Base-by-base conservation (phyloP, 2,329 filamentous ascomycete genomes). In the Leptographium flavum region DNA sequence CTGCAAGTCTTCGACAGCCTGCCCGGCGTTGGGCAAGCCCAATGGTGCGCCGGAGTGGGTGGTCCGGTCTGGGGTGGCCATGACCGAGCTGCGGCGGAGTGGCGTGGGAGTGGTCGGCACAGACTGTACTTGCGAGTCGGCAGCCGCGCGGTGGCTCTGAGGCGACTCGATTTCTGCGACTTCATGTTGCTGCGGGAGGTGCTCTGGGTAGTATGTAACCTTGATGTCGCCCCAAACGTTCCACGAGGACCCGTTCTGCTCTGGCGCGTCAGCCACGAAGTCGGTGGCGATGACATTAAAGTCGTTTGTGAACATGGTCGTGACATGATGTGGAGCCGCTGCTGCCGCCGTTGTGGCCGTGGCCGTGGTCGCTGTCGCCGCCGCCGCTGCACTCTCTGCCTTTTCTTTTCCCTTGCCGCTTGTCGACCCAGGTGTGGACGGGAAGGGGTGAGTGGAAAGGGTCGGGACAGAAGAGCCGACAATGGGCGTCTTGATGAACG, bases 151-250 rank as follows among this genome's bases (percentile, higher is more conserved):
- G 4, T 42, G 39, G 11, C 23, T 15, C 10, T 30, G 28, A 4
- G 44, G 39, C 23, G 44, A 30, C 3, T 41, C 45, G 9, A 50
- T 47, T 17, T 56, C 49, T 21, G 49, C 30, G 13, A 47, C 33
- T 15, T 53, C 49, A 8, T 47, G 43, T n/a, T 63, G 47, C 5
- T 49, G 41, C 42, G 60, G 32, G 46, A 60, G 57, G 41, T 60
- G 57, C 33, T 40, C 43, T 3, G 74, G 72, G 55, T 94, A 94
- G 62, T 94, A 96, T 19, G 79, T 75, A 43, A 96, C 65, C 54
- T 79, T 81, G 41, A 96, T 73, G 56, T 83, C 79, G 21, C 83
- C 84, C 81, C 87, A 94, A 46, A 83, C 79, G 49, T 79, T 74
- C 81, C 84, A 93, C 21, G 69, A 17, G 5, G 30, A 35, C 9